Percentiles rank a stretch among this genome's conserved stretches.
Evolutionary conservation across 2,329 filamentous ascomycete species (phyloP).

Genomic region (Cladosporium sp.): DNA sequence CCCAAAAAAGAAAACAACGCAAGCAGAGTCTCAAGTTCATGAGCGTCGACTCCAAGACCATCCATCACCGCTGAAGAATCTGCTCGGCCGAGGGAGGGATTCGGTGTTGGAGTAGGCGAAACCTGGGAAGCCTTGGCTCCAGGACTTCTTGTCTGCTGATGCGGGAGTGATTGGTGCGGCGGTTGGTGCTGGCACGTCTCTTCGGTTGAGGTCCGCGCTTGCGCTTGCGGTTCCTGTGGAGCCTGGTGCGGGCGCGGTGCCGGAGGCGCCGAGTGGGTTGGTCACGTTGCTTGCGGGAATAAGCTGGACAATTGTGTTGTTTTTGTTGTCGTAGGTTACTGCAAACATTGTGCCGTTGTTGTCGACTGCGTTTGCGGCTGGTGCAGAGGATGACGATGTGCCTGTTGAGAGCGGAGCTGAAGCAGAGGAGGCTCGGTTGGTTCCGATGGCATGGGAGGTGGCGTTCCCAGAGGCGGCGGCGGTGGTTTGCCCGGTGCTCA

Average conservation of each 20-base stretch:
- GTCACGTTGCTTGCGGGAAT: conserved; percentile 3
- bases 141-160: neutral
- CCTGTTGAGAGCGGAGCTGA: neutral
- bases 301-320: conserved; percentile 10
- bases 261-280: neutral
- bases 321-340: conserved; percentile 10
- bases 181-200: neutral
- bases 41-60: conserved; percentile 2
- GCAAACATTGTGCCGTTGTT: conserved; percentile 11
- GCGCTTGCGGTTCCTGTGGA: neutral
- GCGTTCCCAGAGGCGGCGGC: neutral
- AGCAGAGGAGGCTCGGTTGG: neutral
- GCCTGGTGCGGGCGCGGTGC: neutral
- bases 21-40: neutral
- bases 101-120: conserved; percentile 5
- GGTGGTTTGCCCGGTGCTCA: neutral
- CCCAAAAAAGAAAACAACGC: neutral
- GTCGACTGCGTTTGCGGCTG: conserved; percentile 2
- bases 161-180: conserved; percentile 7
- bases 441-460: neutral
- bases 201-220: conserved; percentile 3
- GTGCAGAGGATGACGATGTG: neutral
- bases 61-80: conserved; percentile 4
- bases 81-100: neutral
- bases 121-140: neutral